Percentiles rank a stretch among this genome's conserved stretches.
phyloP scores from a whole-genome alignment of 495 filamentous ascomycete genomes.

The Neurospora sp. region DNA sequence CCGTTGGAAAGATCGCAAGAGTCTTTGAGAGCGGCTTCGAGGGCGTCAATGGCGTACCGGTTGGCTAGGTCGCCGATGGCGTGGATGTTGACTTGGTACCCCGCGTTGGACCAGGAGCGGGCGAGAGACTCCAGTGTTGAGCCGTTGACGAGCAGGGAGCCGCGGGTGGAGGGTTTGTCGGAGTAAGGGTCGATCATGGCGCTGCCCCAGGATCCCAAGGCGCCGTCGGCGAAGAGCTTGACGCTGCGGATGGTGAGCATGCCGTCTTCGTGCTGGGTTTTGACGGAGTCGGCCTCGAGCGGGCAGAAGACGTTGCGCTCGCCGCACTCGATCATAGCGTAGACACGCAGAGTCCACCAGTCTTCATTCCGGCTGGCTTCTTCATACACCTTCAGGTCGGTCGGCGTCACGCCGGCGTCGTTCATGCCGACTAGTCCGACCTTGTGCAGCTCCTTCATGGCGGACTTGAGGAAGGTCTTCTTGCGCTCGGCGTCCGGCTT shows the following conservation, averaged over 20 bases:
- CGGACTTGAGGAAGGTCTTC: constrained; percentile 37
- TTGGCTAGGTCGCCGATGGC: constrained; percentile 57
- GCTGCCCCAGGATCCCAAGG: constrained; percentile 53
- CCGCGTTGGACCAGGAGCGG: constrained; percentile 36
- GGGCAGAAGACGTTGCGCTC: constrained; percentile 51
- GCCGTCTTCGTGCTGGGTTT: constrained; percentile 27
- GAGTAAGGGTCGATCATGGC: constrained; percentile 53
- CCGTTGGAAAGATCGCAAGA: constrained; percentile 21
- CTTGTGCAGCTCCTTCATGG: constrained; percentile 47
- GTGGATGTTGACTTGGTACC: constrained; percentile 52
- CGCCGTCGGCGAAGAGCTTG: constrained; percentile 55
- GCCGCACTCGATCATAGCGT: constrained; percentile 55
- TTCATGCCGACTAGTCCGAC: constrained; percentile 53
- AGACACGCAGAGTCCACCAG: constrained; percentile 45
- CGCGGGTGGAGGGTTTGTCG: constrained; percentile 43
- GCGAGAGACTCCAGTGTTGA: constrained; percentile 38
- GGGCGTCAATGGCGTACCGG: constrained; percentile 45
- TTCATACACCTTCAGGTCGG: constrained; percentile 40
- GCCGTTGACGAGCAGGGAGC: constrained; percentile 51
- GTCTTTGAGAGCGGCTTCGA: constrained; percentile 32
- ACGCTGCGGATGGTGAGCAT: constrained; percentile 43
- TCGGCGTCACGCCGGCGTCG: constrained; percentile 47
- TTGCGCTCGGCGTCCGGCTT: constrained; percentile 39
- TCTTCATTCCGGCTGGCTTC: constrained; percentile 33
- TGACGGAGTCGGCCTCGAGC: constrained; percentile 29